Base-by-base conservation (phyloP, 2,329 filamentous ascomycete species). In the Volutella citrinella region DNA sequence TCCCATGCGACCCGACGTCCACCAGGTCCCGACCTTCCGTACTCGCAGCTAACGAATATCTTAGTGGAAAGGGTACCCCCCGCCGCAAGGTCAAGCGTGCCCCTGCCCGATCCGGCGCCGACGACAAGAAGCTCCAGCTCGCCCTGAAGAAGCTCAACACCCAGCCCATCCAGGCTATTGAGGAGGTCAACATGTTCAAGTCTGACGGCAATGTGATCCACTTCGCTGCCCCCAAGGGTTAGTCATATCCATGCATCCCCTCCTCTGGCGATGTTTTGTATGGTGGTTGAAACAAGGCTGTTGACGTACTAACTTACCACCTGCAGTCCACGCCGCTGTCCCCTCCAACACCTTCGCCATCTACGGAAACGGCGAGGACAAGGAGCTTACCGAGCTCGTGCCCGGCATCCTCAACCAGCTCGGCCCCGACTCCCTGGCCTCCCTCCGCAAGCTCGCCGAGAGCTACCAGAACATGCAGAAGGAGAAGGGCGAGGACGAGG, bases 121-220 rank as follows among this genome's bases (percentile, higher is more conserved):
- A 98, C 67, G 93, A 98, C 84, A 97, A 96, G 87, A 98, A 98
- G 82, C 87, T 98, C 50, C 93, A 98, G 76, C 81, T 84, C 45
- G 76, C 88, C 46, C 80, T 98, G 54, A 98, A 98, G 87, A 98
- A 98, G 85, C 82, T 98, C 69, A 97, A 97, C 73, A 91, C 95
- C 41, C 93, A 98, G 81, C 93, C 93, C 60, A 97, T 98, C 72
- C 90, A 95, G 77, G 88, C 87, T 52, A 98, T 98, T 60, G 93
- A 98, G 82, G 93, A 98, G 78, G 93, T 98, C 68, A 98, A 98
- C 84, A 98, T 98, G 93, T 98, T 98, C 84, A 98, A 98, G 86
- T 85, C 87, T 65, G 93, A 98, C 66, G 93, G 93, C 69, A 98
- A 98, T 70, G 93, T 98, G 69, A 97, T 98, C 63, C 93, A 98